phyloP scores from a whole-genome alignment of 1,284 basidiomycete species.

The Cryptococcus jaspeensis region DNA sequence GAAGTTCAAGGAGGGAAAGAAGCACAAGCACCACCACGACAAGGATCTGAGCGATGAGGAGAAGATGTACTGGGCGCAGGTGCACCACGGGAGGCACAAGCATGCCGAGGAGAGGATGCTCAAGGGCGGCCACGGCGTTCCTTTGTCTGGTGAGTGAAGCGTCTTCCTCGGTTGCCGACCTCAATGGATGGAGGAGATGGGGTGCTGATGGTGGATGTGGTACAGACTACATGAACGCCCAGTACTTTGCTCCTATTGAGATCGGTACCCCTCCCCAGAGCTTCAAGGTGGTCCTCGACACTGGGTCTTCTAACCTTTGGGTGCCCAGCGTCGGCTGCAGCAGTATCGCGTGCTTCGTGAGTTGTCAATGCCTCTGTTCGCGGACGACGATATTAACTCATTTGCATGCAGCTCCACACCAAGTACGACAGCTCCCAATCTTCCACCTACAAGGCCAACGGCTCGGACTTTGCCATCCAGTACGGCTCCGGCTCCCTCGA shows the following conservation, averaged over 20 bases:
- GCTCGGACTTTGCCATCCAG: conserved; percentile 84
- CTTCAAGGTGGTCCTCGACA: conserved; percentile 61
- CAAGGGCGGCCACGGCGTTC: conserved; percentile 82
- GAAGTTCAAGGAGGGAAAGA: conserved; percentile 53
- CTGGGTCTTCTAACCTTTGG: conserved; percentile 60
- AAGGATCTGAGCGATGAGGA: conserved; percentile 53
- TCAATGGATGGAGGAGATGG: not conserved
- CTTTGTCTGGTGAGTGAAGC: conserved; percentile 72
- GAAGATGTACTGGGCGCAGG: conserved; percentile 76
- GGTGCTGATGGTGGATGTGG: conserved; percentile 5
- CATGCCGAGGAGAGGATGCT: conserved; percentile 55
- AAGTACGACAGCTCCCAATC: conserved; percentile 89
- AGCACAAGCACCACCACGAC: conserved; percentile 17
- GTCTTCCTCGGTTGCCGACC: conserved; percentile 1
- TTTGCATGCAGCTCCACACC: conserved; percentile 61
- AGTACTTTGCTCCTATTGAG: conserved; percentile 89
- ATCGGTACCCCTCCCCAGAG: conserved; percentile 61
- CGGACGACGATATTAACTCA: not conserved
- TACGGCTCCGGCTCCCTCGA: conserved; percentile 98
- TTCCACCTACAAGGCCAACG: conserved; percentile 88
- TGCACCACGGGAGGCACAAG: conserved; percentile 28
- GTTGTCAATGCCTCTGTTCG: conserved; percentile 12
- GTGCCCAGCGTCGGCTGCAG: conserved; percentile 79
- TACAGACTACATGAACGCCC: conserved; percentile 93
- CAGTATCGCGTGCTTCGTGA: conserved; percentile 91